Percentiles rank a stretch among this genome's conserved stretches.
Evolutionary conservation across 345 rosid genomes (phyloP).

Genomic region (Eutrema heterophyllum): DNA sequence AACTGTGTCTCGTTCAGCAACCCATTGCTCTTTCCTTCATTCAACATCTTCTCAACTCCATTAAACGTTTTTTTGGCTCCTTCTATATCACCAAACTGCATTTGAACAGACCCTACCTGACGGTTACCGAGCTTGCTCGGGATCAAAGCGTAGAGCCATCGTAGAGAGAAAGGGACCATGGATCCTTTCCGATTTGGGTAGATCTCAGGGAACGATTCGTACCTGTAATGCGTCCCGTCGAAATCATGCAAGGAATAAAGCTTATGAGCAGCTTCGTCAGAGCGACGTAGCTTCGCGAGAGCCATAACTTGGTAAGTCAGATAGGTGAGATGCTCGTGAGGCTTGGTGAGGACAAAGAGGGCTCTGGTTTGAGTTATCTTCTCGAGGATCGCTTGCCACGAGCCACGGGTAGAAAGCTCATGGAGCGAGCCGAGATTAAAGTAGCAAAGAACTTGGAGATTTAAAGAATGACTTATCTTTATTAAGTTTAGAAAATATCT

Average conservation of each 20-base stretch:
- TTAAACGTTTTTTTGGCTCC: constrained; percentile 63
- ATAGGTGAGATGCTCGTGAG: constrained; percentile 86
- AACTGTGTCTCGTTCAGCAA: constrained; percentile 43
- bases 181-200: constrained; percentile 74
- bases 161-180: constrained; percentile 86
- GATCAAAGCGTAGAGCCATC: constrained; percentile 73
- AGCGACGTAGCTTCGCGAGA: constrained; percentile 77
- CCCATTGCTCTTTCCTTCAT: constrained; percentile 31
- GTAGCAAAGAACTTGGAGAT: too few relatives aligned
- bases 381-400: constrained; percentile 84
- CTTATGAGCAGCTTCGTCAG: constrained; percentile 64
- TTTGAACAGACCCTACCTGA: constrained; percentile 72
- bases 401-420: constrained; percentile 80
- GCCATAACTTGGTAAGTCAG: constrained; percentile 77
- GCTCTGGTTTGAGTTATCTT: constrained; percentile 62
- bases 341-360: constrained; percentile 50
- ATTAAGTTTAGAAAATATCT: too few relatives aligned
- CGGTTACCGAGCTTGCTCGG: constrained; percentile 62
- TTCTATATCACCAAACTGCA: constrained; percentile 88
- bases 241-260: constrained; percentile 83
- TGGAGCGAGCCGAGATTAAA: constrained; percentile 76
- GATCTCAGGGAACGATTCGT: constrained; percentile 67
- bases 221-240: constrained; percentile 57
- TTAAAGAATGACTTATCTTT: too few relatives aligned
- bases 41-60: constrained; percentile 48